phyloP scores from a whole-genome alignment of 192 early-diverging fungal species.

The Thoreauomyces humboldtii region DNA sequence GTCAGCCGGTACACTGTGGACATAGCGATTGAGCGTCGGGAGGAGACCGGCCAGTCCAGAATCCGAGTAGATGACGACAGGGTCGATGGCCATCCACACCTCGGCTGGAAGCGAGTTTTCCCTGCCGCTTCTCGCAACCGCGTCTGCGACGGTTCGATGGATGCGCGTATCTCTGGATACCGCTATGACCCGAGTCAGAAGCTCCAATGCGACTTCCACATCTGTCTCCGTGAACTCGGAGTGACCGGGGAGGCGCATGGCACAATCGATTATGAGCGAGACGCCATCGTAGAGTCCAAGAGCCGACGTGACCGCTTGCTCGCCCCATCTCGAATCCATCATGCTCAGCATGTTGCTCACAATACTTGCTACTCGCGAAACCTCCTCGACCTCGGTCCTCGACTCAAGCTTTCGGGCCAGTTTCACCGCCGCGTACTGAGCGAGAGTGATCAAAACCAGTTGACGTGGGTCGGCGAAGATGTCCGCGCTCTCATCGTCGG shows the following conservation, averaged over 20 bases:
- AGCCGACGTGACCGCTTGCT: conserved; percentile 5
- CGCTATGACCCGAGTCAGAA: neutral
- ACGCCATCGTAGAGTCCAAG: neutral
- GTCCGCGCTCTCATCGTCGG: neutral
- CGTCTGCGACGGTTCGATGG: neutral
- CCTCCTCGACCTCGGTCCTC: neutral
- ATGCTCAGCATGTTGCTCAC: neutral
- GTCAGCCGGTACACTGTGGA: neutral
- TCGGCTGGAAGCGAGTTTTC: neutral
- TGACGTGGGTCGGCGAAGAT: neutral
- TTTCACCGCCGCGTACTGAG: neutral
- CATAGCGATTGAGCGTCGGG: neutral
- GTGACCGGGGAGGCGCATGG: neutral
- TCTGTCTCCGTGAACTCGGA: neutral
- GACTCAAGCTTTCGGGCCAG: neutral
- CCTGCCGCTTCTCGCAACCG: neutral
- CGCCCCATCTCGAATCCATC: neutral
- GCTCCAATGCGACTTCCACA: neutral
- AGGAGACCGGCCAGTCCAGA: neutral
- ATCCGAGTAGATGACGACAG: neutral
- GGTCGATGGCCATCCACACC: neutral
- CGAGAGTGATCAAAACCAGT: neutral
- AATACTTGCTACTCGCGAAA: neutral
- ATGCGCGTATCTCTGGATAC: neutral
- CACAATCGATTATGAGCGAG: neutral